Evolutionary conservation across 2,329 filamentous ascomycete genomes (phyloP).

Genomic region (Sordariomycetes sp.): DNA sequence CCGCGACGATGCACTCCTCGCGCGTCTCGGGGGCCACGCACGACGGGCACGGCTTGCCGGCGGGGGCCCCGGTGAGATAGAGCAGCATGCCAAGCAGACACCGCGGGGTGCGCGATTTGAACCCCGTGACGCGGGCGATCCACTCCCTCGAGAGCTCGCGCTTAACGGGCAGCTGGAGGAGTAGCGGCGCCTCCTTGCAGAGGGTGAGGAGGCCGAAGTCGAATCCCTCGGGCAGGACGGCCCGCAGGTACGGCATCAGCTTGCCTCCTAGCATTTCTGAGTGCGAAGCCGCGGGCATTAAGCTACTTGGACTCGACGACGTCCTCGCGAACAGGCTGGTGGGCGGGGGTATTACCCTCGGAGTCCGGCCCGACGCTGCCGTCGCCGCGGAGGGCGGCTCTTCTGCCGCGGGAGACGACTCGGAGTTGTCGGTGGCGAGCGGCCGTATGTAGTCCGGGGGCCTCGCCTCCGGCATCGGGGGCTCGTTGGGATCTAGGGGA

Average conservation of each 20-base stretch:
- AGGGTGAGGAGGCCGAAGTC: neutral
- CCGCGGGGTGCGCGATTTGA: neutral
- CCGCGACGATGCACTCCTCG: neutral
- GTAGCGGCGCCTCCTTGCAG: neutral
- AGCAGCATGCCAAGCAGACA: slow-evolving; percentile 3
- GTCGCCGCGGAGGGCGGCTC: neutral
- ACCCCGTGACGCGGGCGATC: neutral
- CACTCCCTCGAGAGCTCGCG: neutral
- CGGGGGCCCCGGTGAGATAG: slow-evolving; percentile 5
- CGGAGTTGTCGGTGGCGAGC: neutral
- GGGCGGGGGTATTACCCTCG: neutral
- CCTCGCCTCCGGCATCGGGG: slow-evolving; percentile 7
- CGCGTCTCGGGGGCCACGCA: neutral
- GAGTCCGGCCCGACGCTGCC: neutral
- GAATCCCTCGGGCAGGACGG: neutral
- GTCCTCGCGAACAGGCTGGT: neutral
- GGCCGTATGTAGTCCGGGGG: neutral
- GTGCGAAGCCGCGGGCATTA: neutral
- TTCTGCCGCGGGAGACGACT: neutral
- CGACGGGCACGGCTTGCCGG: neutral
- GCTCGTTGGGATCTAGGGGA: slow-evolving; percentile 9
- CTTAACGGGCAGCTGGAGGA: neutral
- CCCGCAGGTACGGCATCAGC: neutral
- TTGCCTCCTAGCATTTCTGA: neutral
- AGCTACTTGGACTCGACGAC: neutral